Evolutionary conservation across 306 rosid species (phyloP).

Genomic region (Carpinus viminea): DNA sequence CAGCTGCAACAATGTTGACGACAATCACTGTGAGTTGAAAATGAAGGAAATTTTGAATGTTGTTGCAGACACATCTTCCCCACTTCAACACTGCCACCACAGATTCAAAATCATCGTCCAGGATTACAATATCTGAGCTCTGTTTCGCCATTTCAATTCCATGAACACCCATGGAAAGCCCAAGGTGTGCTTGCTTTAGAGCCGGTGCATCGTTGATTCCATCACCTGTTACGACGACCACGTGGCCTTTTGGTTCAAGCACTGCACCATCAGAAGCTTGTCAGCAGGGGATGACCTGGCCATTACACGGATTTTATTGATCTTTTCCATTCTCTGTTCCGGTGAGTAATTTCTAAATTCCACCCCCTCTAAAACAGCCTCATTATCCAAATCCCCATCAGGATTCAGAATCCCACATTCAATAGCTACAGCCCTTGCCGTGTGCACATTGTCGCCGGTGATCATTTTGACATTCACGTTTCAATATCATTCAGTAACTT

Average conservation of each 20-base stretch:
- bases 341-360: conserved; percentile 30
- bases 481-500: too few relatives aligned
- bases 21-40: conserved; percentile 29
- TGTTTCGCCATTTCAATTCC: conserved; percentile 35
- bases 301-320: conserved; percentile 27
- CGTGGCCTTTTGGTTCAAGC: conserved; percentile 30
- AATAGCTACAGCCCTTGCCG: conserved; percentile 29
- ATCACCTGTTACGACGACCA: conserved; percentile 35
- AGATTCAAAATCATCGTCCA: conserved; percentile 24
- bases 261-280: conserved; percentile 31
- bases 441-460: conserved; percentile 29
- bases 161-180: conserved; percentile 34
- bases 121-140: conserved; percentile 28
- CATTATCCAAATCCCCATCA: background rate
- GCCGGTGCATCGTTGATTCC: conserved; percentile 34
- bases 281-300: conserved; percentile 32
- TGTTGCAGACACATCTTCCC: conserved; percentile 31
- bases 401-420: conserved; percentile 24
- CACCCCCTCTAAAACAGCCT: conserved; percentile 13
- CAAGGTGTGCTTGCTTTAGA: conserved; percentile 29
- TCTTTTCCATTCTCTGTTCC: conserved; percentile 19
- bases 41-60: conserved; percentile 32
- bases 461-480: conserved; percentile 28
- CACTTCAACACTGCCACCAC: conserved; percentile 27
- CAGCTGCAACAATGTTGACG: conserved; percentile 19